These are phyloP conservation scores for Crithidia fasciculata DNA, from an alignment of 208 protist species.

Conservation along the genomic window DNA sequence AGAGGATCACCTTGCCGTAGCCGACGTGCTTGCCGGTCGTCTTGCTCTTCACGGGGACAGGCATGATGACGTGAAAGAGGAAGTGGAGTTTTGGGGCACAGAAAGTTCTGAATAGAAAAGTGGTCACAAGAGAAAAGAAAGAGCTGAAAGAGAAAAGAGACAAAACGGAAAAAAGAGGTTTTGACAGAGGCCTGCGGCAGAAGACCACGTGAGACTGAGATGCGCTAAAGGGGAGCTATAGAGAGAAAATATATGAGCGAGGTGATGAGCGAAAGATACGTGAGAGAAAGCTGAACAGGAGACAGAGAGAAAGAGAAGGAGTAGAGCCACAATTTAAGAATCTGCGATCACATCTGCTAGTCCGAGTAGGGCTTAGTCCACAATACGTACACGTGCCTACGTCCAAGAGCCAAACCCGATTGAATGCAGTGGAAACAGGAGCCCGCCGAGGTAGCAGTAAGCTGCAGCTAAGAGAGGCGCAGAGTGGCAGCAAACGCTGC, in stretches of 20 bases:
- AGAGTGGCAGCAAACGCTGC: too few relatives aligned
- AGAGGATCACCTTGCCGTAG: slow-evolving; percentile 93
- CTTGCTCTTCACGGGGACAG: slow-evolving; percentile 39
- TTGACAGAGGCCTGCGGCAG: not conserved
- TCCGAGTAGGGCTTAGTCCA: too few relatives aligned
- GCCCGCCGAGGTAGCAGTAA: too few relatives aligned
- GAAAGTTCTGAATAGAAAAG: not conserved
- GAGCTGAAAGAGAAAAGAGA: slow-evolving; percentile 8
- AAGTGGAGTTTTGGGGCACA: not conserved
- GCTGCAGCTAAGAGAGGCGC: too few relatives aligned
- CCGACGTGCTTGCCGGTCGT: slow-evolving; percentile 63
- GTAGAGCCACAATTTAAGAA: too few relatives aligned
- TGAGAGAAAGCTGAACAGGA: not conserved
- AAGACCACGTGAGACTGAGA: not conserved
- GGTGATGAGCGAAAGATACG: not conserved
- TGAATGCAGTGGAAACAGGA: too few relatives aligned
- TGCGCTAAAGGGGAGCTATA: not conserved
- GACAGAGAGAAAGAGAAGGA: not conserved
- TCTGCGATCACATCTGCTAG: too few relatives aligned
- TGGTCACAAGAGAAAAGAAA: slow-evolving; percentile 8
- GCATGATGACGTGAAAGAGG: slow-evolving; percentile 24
- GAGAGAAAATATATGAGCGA: slow-evolving; percentile 1
- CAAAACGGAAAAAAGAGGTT: not conserved
- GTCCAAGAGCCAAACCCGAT: too few relatives aligned
- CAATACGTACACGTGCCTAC: too few relatives aligned